Base-by-base conservation (phyloP, 331 rosid species). In the Saraca asoca region DNA sequence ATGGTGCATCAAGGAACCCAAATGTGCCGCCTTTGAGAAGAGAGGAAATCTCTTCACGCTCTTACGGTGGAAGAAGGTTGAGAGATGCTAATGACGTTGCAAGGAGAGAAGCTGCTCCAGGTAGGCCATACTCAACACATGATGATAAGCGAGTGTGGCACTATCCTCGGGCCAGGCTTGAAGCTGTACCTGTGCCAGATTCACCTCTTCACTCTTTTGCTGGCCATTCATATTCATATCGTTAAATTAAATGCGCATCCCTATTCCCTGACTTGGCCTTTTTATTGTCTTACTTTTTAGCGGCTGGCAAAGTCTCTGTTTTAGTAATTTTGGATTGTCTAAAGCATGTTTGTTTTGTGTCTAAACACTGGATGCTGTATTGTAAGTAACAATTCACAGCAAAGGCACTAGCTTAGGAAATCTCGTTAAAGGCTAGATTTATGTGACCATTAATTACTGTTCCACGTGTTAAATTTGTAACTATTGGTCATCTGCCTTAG, bases 121-220 rank as follows among this genome's bases (percentile, higher is more conserved):
- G 81, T 55, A 83, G 95, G 80, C 76, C 79, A 20, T 85, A 85
- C 80, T 83, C 88, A 12, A 61, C 66, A 7, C 79, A 83, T 39
- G 81, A 71, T 49, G 77, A 85, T 58, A 77, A 66, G 24, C 81
- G 39, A 50, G 68, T 42, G 46, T 78, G 60, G 62, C 77, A 49
- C 59, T 71, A 78, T 64, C 80, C 35, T 12, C 62, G 48, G 43
- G 66, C 64, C 16, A 62, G 63, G 61, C 75, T 51, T 56, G 93
- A 85, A 43, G 64, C 74, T 2, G 31, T 76, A 1, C 17, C 74
- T 7, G 68, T 66, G 51, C 88, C 88, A 0, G 84, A 83, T 58
- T 87, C 93, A 12, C 87, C 91, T 16, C 91, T 88, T 10, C 87
- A 92, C 83, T 78, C 88, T 18, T 85, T 85, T 35, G 82, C 86